A percentile compares a stretch with the other conserved stretches of the same genome.
Evolutionary conservation across 129 eudicot species (phyloP).

Genomic region (Rutidosis leptorrhynchoides): DNA sequence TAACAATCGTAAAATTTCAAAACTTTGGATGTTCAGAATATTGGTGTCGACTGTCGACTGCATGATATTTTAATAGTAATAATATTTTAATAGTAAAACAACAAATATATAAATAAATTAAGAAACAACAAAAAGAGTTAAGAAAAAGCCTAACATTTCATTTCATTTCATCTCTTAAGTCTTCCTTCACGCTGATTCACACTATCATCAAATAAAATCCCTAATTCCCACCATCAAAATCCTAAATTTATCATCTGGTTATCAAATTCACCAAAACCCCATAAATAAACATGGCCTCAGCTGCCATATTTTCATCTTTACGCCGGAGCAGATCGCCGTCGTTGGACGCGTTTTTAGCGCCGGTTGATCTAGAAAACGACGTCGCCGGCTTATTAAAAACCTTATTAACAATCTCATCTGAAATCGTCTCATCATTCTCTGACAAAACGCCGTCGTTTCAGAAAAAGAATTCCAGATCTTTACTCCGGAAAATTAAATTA

Average conservation of each 20-base stretch:
- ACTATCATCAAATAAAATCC: neutral
- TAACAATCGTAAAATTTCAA: too few relatives aligned
- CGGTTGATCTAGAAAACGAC: slow-evolving; percentile 13
- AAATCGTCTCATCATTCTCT: neutral
- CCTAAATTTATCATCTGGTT: neutral
- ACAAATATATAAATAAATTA: neutral
- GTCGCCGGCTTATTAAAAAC: neutral
- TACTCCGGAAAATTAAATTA: slow-evolving; percentile 45
- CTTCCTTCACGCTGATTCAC: slow-evolving; percentile 16
- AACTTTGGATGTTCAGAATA: neutral
- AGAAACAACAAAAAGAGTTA: neutral
- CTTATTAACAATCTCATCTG: neutral
- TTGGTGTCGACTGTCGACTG: slow-evolving; percentile 11
- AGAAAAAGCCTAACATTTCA: neutral
- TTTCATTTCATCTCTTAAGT: neutral
- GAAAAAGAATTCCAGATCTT: slow-evolving; percentile 10
- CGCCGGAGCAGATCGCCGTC: slow-evolving; percentile 14
- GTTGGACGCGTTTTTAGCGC: slow-evolving; percentile 11
- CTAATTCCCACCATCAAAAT: neutral
- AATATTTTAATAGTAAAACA: neutral
- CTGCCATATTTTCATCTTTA: slow-evolving; percentile 14
- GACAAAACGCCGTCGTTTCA: neutral
- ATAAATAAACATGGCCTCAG: slow-evolving; percentile 7
- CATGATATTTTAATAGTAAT: neutral
- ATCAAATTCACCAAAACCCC: neutral